Conservation (phyloP, 208 protist genomes). For the Trypanosoma cruzi region DNA sequence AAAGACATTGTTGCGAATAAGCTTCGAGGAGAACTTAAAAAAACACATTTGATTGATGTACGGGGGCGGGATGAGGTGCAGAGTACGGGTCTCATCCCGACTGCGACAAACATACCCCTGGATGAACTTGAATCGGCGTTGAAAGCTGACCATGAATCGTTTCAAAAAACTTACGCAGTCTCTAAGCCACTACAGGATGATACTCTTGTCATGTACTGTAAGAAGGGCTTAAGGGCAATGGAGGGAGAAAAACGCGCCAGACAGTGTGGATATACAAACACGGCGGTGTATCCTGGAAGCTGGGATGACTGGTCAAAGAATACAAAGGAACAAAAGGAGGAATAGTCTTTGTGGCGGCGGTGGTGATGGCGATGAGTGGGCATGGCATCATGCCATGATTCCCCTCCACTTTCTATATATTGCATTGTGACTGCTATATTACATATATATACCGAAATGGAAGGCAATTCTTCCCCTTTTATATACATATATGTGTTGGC, state of each 20-base stretch:
- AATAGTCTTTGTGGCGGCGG: conserved; percentile 5
- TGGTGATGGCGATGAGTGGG: too few species aligned
- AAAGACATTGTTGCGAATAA: conserved; percentile 56
- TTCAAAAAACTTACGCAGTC: conserved; percentile 36
- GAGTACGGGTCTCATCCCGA: conserved; percentile 53
- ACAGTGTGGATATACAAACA: conserved; percentile 50
- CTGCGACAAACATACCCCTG: conserved; percentile 59
- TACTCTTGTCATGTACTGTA: conserved; percentile 74
- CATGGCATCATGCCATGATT: too few species aligned
- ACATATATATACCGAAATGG: too few species aligned
- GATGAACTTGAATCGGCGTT: conserved; percentile 54
- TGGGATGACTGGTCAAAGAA: conserved; percentile 76
- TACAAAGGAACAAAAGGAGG: conserved; percentile 17
- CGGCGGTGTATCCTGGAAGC: conserved; percentile 71
- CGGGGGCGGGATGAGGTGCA: conserved; percentile 53
- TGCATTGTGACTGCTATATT: too few species aligned
- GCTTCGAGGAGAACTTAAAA: conserved; percentile 21
- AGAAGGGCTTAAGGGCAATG: conserved; percentile 51
- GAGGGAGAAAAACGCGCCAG: conserved; percentile 42
- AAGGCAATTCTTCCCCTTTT: too few species aligned
- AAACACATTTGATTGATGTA: conserved; percentile 65
- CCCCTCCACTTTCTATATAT: too few species aligned
- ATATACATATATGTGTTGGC: too few species aligned
- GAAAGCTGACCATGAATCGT: conserved; percentile 42
- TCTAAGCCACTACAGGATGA: conserved; percentile 47